These are phyloP conservation scores for Tolypocladium cylindrosporum DNA, from an alignment of 2,329 filamentous ascomycete genomes.

Conservation along the genomic window DNA sequence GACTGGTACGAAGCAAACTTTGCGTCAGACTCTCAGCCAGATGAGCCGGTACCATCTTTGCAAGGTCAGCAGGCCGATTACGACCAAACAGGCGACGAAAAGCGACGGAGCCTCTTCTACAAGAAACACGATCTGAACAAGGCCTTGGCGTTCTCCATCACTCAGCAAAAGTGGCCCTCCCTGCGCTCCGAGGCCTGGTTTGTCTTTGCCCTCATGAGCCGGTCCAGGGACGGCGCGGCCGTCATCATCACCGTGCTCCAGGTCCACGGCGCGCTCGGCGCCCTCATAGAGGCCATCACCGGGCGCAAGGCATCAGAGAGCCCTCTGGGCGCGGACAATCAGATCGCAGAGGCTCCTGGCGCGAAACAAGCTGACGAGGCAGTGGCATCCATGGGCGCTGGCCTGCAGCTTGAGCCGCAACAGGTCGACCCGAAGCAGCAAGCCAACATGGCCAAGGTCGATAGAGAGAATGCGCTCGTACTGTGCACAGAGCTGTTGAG, in stretches of 20 bases:
- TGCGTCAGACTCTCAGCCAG: neutral
- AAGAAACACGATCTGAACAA: constrained; percentile 29
- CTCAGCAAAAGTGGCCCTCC: constrained; percentile 47
- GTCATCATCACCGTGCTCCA: constrained; percentile 34
- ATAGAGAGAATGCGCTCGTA: constrained; percentile 53
- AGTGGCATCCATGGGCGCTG: constrained; percentile 15
- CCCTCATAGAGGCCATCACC: constrained; percentile 38
- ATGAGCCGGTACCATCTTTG: constrained; percentile 10
- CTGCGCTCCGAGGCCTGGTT: constrained; percentile 54
- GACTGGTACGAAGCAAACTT: constrained; percentile 15
- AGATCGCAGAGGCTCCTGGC: constrained; percentile 8
- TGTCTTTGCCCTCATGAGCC: constrained; percentile 49
- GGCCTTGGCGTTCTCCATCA: constrained; percentile 41
- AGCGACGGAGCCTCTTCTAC: constrained; percentile 32
- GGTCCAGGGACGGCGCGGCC: constrained; percentile 36
- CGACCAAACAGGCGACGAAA: neutral
- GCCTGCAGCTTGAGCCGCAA: constrained; percentile 34
- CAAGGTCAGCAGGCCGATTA: constrained; percentile 10
- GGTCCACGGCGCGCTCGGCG: constrained; percentile 29
- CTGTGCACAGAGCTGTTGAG: constrained; percentile 45
- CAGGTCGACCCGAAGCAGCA: constrained; percentile 32
- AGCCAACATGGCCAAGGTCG: constrained; percentile 37
- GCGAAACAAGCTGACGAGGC: constrained; percentile 8
- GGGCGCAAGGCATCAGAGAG: constrained; percentile 22
- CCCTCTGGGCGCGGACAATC: constrained; percentile 6